Conservation (phyloP, 345 rosid species). For the Corchorus capsularis region DNA sequence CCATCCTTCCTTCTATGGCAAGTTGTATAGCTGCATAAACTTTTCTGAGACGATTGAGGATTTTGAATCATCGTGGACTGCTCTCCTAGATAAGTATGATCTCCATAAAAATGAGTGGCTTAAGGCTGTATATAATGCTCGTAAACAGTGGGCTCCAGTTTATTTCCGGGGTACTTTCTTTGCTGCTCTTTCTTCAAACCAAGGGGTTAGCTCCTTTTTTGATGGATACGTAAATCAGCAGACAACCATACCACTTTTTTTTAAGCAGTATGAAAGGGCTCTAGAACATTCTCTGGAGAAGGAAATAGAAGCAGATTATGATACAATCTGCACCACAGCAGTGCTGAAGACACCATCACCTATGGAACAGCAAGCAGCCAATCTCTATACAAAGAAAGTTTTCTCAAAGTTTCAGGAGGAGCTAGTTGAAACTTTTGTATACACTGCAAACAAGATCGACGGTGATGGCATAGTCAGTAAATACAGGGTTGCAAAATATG, state of each 20-base stretch:
- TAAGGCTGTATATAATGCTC: slow-evolving; percentile 60
- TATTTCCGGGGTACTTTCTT: slow-evolving; percentile 65
- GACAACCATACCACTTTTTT: slow-evolving; percentile 56
- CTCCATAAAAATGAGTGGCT: slow-evolving; percentile 66
- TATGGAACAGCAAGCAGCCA: slow-evolving; percentile 73
- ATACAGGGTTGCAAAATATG: slow-evolving; percentile 62
- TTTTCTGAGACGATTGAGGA: slow-evolving; percentile 62
- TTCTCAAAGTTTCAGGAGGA: slow-evolving; percentile 73
- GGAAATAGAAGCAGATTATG: slow-evolving; percentile 70
- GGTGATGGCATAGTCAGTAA: slow-evolving; percentile 47
- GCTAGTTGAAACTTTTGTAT: slow-evolving; percentile 67
- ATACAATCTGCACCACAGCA: slow-evolving; percentile 53
- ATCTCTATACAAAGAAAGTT: slow-evolving; percentile 56
- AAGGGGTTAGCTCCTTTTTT: slow-evolving; percentile 54
- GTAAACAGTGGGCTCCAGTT: slow-evolving; percentile 75
- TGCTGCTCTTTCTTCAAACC: slow-evolving; percentile 61
- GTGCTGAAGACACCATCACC: slow-evolving; percentile 67
- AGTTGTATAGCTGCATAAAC: slow-evolving; percentile 66
- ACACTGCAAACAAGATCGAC: slow-evolving; percentile 63
- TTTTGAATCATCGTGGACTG: slow-evolving; percentile 60
- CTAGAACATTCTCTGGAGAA: slow-evolving; percentile 54
- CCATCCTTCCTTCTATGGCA: slow-evolving; percentile 61
- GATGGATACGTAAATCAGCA: slow-evolving; percentile 67
- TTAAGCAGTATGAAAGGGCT: slow-evolving; percentile 65
- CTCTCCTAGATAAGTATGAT: slow-evolving; percentile 50